A percentile compares a stretch with the other conserved stretches of the same genome.
Conservation (phyloP, 495 filamentous ascomycete genomes). For the Amniculicola lignicola region DNA sequence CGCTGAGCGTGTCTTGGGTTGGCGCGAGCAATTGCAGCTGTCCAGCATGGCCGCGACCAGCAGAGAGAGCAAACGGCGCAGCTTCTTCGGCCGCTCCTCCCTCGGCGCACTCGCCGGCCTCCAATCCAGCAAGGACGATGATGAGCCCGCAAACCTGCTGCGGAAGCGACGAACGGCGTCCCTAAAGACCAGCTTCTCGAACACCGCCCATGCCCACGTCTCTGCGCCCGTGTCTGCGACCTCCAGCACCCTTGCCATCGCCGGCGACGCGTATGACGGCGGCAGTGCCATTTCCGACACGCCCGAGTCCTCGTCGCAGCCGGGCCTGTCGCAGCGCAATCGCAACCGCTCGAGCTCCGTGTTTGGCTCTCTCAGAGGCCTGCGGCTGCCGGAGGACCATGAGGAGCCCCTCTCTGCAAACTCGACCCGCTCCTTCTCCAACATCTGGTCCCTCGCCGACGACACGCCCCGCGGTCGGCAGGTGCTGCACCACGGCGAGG, state of each 20-base stretch:
- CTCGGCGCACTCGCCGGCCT: conserved; percentile 29
- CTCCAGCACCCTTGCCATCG: conserved; percentile 21
- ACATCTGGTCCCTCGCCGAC: conserved; percentile 31
- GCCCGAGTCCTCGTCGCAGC: conserved; percentile 13
- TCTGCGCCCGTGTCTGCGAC: too few species aligned
- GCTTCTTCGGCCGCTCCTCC: conserved; percentile 30
- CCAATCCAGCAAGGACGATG: conserved; percentile 18
- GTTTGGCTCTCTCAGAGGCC: conserved; percentile 57
- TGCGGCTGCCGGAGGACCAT: conserved; percentile 52
- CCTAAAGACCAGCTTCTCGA: conserved; percentile 30
- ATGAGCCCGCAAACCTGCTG: conserved; percentile 31
- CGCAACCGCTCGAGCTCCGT: conserved; percentile 49
- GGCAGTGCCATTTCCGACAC: neutral
- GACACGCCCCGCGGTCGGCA: conserved; percentile 45
- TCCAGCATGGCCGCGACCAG: conserved; percentile 37
- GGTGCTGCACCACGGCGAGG: conserved; percentile 67
- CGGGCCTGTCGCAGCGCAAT: conserved; percentile 11
- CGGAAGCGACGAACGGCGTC: conserved; percentile 36
- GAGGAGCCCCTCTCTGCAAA: conserved; percentile 45
- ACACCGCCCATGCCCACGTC: conserved; percentile 11
- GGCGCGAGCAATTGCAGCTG: conserved; percentile 1
- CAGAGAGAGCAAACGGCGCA: conserved; percentile 33
- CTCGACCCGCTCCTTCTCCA: conserved; percentile 33
- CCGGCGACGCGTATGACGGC: conserved; percentile 12
- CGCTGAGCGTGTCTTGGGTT: conserved; percentile 19